Base-by-base conservation (phyloP, 768 basidiomycete genomes). In the Pisolithus marmoratus region DNA sequence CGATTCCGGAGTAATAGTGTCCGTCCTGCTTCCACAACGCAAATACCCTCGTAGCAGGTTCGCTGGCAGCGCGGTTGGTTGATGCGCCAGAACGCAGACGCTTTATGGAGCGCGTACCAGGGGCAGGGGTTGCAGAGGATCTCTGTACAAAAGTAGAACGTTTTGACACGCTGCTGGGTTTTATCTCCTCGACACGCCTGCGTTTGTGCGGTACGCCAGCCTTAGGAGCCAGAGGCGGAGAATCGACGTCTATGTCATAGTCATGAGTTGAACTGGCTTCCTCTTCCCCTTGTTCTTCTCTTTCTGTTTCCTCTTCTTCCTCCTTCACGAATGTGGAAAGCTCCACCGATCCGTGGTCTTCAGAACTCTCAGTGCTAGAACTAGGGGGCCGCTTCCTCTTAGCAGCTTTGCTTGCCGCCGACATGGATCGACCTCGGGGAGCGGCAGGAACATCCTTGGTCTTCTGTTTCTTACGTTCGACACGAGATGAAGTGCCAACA, bases 21-120 rank as follows among this genome's bases (percentile, higher is more conserved):
- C 74, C 76, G 46, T 82, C 81, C 42, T 69, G 66, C 54, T 72
- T 78, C 86, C 85, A 88, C 11, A 84, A 61, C 8, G 84, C 87
- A 58, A 86, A 82, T n/a, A 90, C 83, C 5, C 80, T 79, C 12
- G 83, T 84, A 20, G 77, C 70, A 6, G 55, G 51, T 37, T 60
- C 58, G 27, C 36, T 41, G 15, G 55, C 38, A 19, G 50, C 55
- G 36, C 59, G 61, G 9, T 46, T 50, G 31, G 68, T 63, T 14
- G 67, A 66, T 17, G 57, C 27, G n/a, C 61, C 68, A 24, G 75
- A 76, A 43, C 75, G 73, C 38, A 74, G 52, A 26, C 70, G 71
- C 58, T 73, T 77, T 17, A 60, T 61, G 48, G 70, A 69, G 38
- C 70, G 71, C 19, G 66, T 65, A 20, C 55, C 49, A 9, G 70